Evolutionary conservation across 192 early-diverging fungal species (phyloP), one percentile per base, ranked within the genome.

Genomic region (Rhizophlyctis rosea): DNA sequence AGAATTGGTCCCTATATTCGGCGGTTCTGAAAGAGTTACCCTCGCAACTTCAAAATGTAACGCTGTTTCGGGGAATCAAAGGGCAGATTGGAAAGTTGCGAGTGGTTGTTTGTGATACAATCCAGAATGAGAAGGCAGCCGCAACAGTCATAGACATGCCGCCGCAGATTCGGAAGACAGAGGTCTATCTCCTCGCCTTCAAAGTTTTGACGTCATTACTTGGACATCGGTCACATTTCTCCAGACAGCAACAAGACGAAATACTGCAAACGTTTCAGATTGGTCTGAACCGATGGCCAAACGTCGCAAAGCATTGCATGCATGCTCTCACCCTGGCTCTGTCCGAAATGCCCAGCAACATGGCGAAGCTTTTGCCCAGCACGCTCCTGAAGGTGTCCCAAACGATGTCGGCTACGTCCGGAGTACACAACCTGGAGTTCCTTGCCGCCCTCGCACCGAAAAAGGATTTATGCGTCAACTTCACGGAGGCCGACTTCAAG

Each of bases 381-480:
- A 90, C 87, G 1, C 73, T 96, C 3, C 61, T 81, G 36, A 84
- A 85, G 64, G 79, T 98, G 65, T 87, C 89, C 34, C 90, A 91
- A 66, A 86, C 92, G 51, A 92, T 94, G 18, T 83, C 86, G 0
- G 73, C 81, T 0, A 78, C 84, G 54, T 79, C 96, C 54, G 87
- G 86, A 44, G 87, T 93, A 18, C 89, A 90, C 60, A 89, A 94
- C 64, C 75, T 99, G 27, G 92, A 96, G 74, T 97, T 96, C 76
- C 76, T 96, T 27, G 90, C 90, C n/a, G 83, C 87, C 0, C 73
- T 99, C 4, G 92, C 93, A 9, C 84, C 89, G 18, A 69, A 90
- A 18, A 91, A 88, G 21, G 73, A 75, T 25, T 70, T 99, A 2
- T 88, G 88, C 65, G 78, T 85, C 4, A 93, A 93, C 68, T 88